Evolutionary conservation across 2,329 filamentous ascomycete genomes (phyloP), one percentile per base, ranked within the genome.

Genomic region (Penicillium crustosum): DNA sequence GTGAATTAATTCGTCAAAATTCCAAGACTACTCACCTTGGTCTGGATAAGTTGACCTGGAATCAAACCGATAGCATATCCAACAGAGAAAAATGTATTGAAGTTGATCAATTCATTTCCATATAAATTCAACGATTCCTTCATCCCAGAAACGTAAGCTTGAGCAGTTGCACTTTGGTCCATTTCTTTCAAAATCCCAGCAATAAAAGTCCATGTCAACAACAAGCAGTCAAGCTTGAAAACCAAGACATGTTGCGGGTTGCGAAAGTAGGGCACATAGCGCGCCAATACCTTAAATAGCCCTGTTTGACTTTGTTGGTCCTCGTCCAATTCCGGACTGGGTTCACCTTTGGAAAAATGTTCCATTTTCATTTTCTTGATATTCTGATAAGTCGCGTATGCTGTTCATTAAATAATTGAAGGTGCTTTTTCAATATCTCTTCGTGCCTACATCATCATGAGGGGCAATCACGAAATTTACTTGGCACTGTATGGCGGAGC

Each of bases 101-200:
- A 57, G 19, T 53, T 53, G 49, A 53, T 27, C n/a, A 53, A 45
- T 35, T 57, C 49, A 21, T 57, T 57, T 6, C 55, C 55, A 45
- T 57, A 53, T 29, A 57, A 36, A 13, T 51, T 25, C 19, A 57
- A 21, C 2, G 42, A 48, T n/a, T 57, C 49, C 15, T 57, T 57
- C 55, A 57, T 57, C 6, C 55, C 55, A 21, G 55, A 57, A 12
- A 57, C 55, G 31, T 57, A 57, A 25, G 55, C 55, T 39, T 57
- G 49, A 13, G 49, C 43, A 13, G 55, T 57, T 13, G 49, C 49
- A 43, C 52, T 42, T 39, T 54, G 42, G 31, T 47, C 33, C 54
- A 57, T 57, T 31, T 57, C 48, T 25, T 57, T 57, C 33, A 57
- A 35, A 25, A 57, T 57, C 5, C 54, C 54, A 25, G 54, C 54